These are phyloP conservation scores for Candida awuae DNA, from an alignment of 805 yeast species.

Conservation along the genomic window DNA sequence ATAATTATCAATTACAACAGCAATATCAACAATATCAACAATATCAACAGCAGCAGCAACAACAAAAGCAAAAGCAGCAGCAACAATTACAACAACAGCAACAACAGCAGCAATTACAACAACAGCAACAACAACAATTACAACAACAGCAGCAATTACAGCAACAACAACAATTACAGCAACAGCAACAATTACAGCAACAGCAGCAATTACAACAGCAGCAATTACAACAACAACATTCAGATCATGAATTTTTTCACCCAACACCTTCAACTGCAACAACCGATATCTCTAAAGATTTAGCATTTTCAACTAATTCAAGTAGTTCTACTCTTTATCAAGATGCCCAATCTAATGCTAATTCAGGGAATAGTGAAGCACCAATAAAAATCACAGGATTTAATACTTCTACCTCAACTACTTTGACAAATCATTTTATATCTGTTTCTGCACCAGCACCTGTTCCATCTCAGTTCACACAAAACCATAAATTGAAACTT, in stretches of 20 bases:
- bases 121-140: slow-evolving; percentile 11
- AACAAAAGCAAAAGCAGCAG: slow-evolving; percentile 15
- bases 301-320: slow-evolving; percentile 33
- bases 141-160: slow-evolving; percentile 7
- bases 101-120: slow-evolving; percentile 8
- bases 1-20: slow-evolving; percentile 5
- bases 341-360: slow-evolving; percentile 23
- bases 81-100: slow-evolving; percentile 1
- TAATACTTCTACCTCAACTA: neutral
- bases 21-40: slow-evolving; percentile 8
- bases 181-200: slow-evolving; percentile 1
- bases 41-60: slow-evolving; percentile 6
- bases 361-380: neutral
- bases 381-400: slow-evolving; percentile 3
- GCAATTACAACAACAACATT: neutral
- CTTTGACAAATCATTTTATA: slow-evolving; percentile 5
- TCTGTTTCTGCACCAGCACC: slow-evolving; percentile 16
- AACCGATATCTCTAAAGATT: slow-evolving; percentile 44
- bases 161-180: slow-evolving; percentile 9
- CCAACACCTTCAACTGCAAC: slow-evolving; percentile 46
- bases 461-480: neutral
- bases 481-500: neutral
- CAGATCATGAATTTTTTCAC: slow-evolving; percentile 12
- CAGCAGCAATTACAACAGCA: slow-evolving; percentile 1
- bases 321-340: slow-evolving; percentile 27